These are phyloP conservation scores for Myotisia sp. DNA, from an alignment of 2,329 filamentous ascomycete genomes.

Conservation along the genomic window DNA sequence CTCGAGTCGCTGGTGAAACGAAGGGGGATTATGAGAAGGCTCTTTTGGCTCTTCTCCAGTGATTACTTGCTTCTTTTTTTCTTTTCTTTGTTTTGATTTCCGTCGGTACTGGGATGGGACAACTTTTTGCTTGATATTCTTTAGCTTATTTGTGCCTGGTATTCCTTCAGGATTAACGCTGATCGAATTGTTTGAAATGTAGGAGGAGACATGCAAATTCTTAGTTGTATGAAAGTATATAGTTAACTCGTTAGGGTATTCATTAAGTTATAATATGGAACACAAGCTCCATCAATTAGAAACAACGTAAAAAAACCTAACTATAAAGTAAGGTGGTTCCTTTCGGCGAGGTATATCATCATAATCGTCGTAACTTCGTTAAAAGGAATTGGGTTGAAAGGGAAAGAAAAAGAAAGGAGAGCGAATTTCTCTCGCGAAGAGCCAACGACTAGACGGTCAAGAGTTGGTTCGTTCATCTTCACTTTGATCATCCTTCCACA, in stretches of 20 bases:
- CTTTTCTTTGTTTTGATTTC: not conserved
- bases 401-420: not conserved
- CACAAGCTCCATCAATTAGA: too few relatives aligned
- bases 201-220: not conserved
- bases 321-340: too few relatives aligned
- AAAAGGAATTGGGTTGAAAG: not conserved
- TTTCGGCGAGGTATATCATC: not conserved
- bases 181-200: not conserved
- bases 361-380: conserved; percentile 3
- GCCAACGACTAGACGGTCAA: too few relatives aligned
- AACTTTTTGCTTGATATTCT: not conserved
- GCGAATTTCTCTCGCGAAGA: not conserved
- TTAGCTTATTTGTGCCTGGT: not conserved
- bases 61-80: conserved; percentile 8
- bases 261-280: too few relatives aligned
- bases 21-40: conserved; percentile 67
- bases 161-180: not conserved
- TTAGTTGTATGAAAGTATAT: too few relatives aligned
- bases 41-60: conserved; percentile 51
- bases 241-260: too few relatives aligned
- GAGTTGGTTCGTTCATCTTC: conserved; percentile 2
- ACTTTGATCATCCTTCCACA: conserved; percentile 16
- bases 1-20: conserved; percentile 66
- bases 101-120: not conserved
- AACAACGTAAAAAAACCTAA: too few relatives aligned